phyloP scores from a whole-genome alignment of 2,329 filamentous ascomycete genomes.

The Hawksworthiomyces lignivorus region DNA sequence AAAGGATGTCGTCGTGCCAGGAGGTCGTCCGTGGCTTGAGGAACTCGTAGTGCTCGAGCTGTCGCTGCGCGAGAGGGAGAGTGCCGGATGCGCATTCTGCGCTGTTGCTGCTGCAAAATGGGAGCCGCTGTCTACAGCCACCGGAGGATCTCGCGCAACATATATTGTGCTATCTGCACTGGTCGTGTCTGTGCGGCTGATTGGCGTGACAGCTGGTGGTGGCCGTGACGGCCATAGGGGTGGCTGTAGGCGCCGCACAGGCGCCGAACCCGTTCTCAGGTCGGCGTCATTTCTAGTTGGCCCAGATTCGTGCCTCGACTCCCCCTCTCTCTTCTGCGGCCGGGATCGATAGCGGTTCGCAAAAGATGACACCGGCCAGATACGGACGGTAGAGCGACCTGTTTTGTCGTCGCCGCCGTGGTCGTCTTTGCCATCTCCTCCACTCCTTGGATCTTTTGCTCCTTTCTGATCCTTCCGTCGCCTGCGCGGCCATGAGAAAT shows the following conservation, averaged over 20 bases:
- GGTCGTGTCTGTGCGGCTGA: conserved; percentile 55
- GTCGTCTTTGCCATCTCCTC: conserved; percentile 21
- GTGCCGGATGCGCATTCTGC: not conserved
- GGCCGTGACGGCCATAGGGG: conserved; percentile 50
- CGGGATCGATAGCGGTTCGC: conserved; percentile 30
- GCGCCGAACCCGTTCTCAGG: conserved; percentile 16
- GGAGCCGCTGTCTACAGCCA: conserved; percentile 34
- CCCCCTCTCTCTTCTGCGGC: conserved; percentile 16
- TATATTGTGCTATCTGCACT: conserved; percentile 59
- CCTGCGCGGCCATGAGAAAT: conserved; percentile 39
- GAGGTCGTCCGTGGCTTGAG: conserved; percentile 2
- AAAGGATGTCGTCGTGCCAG: not conserved
- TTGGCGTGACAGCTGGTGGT: conserved; percentile 44
- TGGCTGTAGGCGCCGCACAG: conserved; percentile 28
- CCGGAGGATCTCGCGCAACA: conserved; percentile 52
- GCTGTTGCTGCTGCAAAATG: conserved; percentile 3
- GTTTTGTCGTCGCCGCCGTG: conserved; percentile 21
- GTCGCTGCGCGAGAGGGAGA: conserved; percentile 11
- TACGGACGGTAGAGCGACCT: not conserved
- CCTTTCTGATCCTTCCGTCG: conserved; percentile 25
- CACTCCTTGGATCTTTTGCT: conserved; percentile 21
- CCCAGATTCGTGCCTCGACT: not conserved
- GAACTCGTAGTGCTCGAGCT: conserved; percentile 11
- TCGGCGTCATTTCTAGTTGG: not conserved
- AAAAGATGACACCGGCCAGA: conserved; percentile 26